Evolutionary conservation across 257 asterid genomes (phyloP).

Genomic region (Fraxinus anomala): DNA sequence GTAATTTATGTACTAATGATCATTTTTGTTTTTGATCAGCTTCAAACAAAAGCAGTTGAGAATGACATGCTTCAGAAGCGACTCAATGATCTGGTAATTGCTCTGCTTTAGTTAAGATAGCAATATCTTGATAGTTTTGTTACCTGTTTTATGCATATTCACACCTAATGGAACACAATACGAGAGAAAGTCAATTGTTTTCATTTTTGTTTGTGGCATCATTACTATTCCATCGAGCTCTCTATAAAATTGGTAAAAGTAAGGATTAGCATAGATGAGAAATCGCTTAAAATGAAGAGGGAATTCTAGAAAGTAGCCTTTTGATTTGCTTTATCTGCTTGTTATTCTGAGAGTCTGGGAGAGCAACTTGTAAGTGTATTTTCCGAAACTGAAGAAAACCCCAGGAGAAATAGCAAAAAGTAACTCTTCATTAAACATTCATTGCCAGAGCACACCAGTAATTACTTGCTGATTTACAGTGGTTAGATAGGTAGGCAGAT

Average conservation of each 20-base stretch:
- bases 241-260: background rate
- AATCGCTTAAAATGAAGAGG: background rate
- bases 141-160: slow-evolving; percentile 15
- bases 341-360: background rate
- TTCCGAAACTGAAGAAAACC: background rate
- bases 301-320: background rate
- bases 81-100: slow-evolving; percentile 77
- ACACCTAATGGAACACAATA: background rate
- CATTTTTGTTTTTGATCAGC: slow-evolving; percentile 45
- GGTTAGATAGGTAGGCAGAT: background rate
- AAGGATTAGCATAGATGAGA: background rate
- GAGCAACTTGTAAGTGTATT: background rate
- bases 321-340: background rate
- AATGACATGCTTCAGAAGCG: slow-evolving; percentile 64
- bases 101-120: slow-evolving; percentile 7
- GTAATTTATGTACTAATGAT: slow-evolving; percentile 17
- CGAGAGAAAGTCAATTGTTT: background rate
- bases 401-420: too few species aligned
- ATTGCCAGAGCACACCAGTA: background rate
- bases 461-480: background rate
- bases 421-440: background rate
- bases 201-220: background rate
- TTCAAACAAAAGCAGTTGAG: slow-evolving; percentile 65
- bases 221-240: background rate
- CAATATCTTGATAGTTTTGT: background rate